A percentile compares a stretch with the other conserved stretches of the same genome.
Evolutionary conservation across 2,329 filamentous ascomycete genomes (phyloP).

Genomic region (Ilyonectria mors-panacis): DNA sequence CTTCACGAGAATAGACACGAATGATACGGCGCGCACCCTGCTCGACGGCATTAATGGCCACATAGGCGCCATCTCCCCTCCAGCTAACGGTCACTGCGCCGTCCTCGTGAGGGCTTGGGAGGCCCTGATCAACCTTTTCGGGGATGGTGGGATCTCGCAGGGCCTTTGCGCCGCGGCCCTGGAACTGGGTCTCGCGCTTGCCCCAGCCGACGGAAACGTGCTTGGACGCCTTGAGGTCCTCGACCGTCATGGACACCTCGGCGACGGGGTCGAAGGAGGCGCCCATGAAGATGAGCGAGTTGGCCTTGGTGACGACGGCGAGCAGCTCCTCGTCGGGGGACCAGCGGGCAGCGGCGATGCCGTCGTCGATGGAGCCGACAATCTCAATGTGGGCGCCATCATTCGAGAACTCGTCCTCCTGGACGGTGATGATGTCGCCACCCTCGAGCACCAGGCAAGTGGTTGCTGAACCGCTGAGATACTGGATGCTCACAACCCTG

Average conservation of each 20-base stretch:
- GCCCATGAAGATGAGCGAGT: constrained; percentile 92
- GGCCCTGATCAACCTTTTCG: constrained; percentile 89
- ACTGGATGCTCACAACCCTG: constrained; percentile 83
- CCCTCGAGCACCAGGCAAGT: constrained; percentile 89
- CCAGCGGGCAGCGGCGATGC: constrained; percentile 91
- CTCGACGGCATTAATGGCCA: constrained; percentile 88
- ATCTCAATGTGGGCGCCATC: constrained; percentile 90
- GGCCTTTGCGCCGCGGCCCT: constrained; percentile 89
- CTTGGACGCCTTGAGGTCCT: constrained; percentile 89
- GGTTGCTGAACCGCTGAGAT: constrained; percentile 84
- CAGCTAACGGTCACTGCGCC: constrained; percentile 83
- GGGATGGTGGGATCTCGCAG: constrained; percentile 95
- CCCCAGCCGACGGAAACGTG: constrained; percentile 99
- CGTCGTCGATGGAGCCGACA: constrained; percentile 92
- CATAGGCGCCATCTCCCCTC: constrained; percentile 93
- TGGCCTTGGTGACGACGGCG: constrained; percentile 83
- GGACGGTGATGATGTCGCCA: constrained; percentile 90
- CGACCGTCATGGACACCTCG: constrained; percentile 78
- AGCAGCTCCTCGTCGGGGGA: constrained; percentile 95
- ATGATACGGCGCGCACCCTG: constrained; percentile 80
- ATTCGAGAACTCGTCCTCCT: constrained; percentile 68
- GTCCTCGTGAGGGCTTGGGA: constrained; percentile 82
- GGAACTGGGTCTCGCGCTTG: constrained; percentile 98
- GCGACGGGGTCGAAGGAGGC: constrained; percentile 88
- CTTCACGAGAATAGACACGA: constrained; percentile 91